Base-by-base conservation (phyloP, 345 rosid species). In the Pseudoturritis turrita region DNA sequence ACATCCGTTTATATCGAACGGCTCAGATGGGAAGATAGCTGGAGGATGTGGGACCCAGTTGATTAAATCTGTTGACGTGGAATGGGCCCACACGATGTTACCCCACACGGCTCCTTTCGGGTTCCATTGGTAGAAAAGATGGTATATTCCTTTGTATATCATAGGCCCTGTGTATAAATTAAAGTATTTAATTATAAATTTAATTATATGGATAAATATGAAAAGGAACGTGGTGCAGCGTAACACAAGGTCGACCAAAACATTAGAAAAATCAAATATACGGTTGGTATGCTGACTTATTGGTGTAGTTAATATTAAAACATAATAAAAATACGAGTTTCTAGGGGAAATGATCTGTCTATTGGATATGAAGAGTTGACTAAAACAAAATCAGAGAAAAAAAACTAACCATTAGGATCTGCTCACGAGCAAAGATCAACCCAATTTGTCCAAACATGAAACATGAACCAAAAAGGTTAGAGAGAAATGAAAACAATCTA, bases 61-160 rank as follows among this genome's bases (percentile, higher is more conserved):
- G 3, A 89, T 72, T 17, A 89, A 84, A 36, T 92, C 93, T 21
- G 58, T 78, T 13, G 96, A 92, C 37, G 92, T 88, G 6, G 98
- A 87, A 57, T 92, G 98, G 45, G 82, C 98, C 96, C 95, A 89
- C 10, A 92, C 92, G 0, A 85, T 85, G 80, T 86, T 82, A 31
- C 88, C 90, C 96, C 90, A 87, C 55, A 78, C 81, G 7, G 85
- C 83, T n/a, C 85, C 87, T 43, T 84, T 81, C 0, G 96, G 90
- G 53, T 89, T 89, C 74, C 79, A 86, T 77, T 89, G 92, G 77
- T 89, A 89, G 81, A 87, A 87, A 15, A 89, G 39, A 65, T 89
- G 96, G 62, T 89, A 87, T 26, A 89, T 64, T 62, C 90, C 96
- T 74, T 84, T 86, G 87, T 87, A 84, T 31, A 89, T 70, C 88